Conservation (phyloP, 805 yeast genomes). For the Clavispora carvajalis region DNA sequence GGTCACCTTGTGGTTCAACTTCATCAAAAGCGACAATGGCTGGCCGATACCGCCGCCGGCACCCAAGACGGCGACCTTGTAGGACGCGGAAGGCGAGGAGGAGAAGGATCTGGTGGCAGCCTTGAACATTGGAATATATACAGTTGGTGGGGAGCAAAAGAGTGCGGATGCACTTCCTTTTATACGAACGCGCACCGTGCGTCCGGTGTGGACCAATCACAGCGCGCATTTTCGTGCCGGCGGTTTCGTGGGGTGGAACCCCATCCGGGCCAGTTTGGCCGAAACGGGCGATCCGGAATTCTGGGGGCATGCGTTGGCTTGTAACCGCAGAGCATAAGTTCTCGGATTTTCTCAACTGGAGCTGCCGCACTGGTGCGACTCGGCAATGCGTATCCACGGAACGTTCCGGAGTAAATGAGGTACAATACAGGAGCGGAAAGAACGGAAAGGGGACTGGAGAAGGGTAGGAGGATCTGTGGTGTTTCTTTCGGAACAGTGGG, state of each 20-base stretch:
- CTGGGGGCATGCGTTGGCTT: neutral
- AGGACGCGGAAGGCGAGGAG: constrained; percentile 58
- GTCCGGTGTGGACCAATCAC: constrained; percentile 5
- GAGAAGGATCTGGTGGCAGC: constrained; percentile 62
- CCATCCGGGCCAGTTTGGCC: no score
- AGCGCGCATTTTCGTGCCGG: constrained; percentile 2
- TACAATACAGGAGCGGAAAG: no score
- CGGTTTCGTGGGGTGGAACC: constrained; percentile 1
- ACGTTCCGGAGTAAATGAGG: no score
- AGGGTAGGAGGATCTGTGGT: neutral
- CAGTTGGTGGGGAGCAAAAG: constrained; percentile 1
- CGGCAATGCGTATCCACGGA: neutral
- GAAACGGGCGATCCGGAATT: no score
- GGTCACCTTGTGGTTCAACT: constrained; percentile 57
- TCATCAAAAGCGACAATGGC: constrained; percentile 77
- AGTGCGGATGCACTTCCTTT: constrained; percentile 1
- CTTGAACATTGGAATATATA: constrained; percentile 44
- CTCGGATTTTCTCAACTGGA: neutral
- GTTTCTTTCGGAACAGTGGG: no score
- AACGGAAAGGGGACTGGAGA: neutral
- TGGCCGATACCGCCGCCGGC: constrained; percentile 97
- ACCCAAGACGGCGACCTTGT: constrained; percentile 84
- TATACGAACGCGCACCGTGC: constrained; percentile 1
- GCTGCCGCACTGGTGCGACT: neutral
- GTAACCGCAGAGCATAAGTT: no score